Conservation (phyloP, 176 grass and related monocot species). For the Coix lacrymajobi region DNA sequence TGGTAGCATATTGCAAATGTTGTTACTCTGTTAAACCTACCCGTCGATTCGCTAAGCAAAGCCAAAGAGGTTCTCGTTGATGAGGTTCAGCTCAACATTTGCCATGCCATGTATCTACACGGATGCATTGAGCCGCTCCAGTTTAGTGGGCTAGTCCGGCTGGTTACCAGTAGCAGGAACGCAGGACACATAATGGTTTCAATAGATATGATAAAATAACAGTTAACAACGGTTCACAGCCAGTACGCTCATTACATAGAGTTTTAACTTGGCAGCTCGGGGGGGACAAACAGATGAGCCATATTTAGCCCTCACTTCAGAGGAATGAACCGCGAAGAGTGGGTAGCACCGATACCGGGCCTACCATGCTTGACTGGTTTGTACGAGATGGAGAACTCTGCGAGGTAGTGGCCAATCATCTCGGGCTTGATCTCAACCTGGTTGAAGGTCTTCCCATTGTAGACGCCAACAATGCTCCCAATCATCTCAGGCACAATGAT, state of each 20-base stretch:
- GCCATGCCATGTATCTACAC: too few relatives aligned
- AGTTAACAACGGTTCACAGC: neutral
- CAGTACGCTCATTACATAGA: neutral
- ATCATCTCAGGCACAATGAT: constrained; percentile 84
- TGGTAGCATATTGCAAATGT: too few relatives aligned
- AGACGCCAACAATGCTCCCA: constrained; percentile 52
- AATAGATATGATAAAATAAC: too few relatives aligned
- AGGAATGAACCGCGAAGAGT: constrained; percentile 77
- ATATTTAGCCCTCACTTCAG: constrained; percentile 45
- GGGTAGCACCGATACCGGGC: constrained; percentile 75
- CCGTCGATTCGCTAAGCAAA: too few relatives aligned
- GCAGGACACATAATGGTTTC: too few relatives aligned
- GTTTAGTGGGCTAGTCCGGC: too few relatives aligned
- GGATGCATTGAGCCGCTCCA: too few relatives aligned
- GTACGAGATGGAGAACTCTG: constrained; percentile 69
- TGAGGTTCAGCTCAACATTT: too few relatives aligned
- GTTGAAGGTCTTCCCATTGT: constrained; percentile 73
- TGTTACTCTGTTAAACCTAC: too few relatives aligned
- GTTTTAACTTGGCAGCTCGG: neutral
- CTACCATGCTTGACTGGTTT: constrained; percentile 87
- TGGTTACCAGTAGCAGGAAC: too few relatives aligned
- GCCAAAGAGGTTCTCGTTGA: too few relatives aligned
- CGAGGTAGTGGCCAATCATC: constrained; percentile 84
- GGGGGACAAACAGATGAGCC: neutral
- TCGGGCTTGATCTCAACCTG: constrained; percentile 73